Base-by-base conservation (phyloP, 768 basidiomycete genomes). In the Russula virescens region DNA sequence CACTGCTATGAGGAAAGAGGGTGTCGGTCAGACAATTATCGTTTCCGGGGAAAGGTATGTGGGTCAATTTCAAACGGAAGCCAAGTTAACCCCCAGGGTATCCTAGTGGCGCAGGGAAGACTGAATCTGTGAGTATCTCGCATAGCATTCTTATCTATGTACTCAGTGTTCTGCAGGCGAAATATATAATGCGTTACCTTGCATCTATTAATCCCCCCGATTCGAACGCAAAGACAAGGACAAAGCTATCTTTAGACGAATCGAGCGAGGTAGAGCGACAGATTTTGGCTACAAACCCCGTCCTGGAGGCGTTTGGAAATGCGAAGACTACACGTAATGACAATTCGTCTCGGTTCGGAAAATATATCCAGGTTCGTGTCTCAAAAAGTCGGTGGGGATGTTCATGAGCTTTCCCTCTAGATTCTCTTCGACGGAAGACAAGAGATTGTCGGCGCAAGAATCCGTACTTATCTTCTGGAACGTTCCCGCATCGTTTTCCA, bases 311-410 rank as follows among this genome's bases (percentile, higher is more conserved):
- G 0, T 98, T 99, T 69, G 97, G 97, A 68, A 99, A 99, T 75
- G 97, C 97, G 25, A 99, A 99, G 77, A 99, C 97, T 35, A 98
- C 97, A 18, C 84, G 97, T 62, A 99, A 99, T 72, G 97, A 99
- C 75, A 99, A 99, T 74, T 97, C 94, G 9, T 99, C 97, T 23
- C 86, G 97, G 61, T 99, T 99, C 74, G 97, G 97, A 65, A 99
- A 99, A 77, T 99, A 99, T 76, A 98, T 99, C 66, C 96, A 99
- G 83, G 97, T 94, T 54, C 34, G 73, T 69, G 80, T 71, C 16
- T n/a, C 18, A n/a, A 49, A 0, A 19, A 11, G 25, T 35, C 26
- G 11, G 5, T 14, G 34, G 55, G 35, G 35, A n/a, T 31, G 28
- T 11, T 26, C n/a, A 34, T 26, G 25, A 48, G 26, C 42, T 58